Base-by-base conservation (phyloP, 257 asterid genomes). In the Coffea eugenioides region DNA sequence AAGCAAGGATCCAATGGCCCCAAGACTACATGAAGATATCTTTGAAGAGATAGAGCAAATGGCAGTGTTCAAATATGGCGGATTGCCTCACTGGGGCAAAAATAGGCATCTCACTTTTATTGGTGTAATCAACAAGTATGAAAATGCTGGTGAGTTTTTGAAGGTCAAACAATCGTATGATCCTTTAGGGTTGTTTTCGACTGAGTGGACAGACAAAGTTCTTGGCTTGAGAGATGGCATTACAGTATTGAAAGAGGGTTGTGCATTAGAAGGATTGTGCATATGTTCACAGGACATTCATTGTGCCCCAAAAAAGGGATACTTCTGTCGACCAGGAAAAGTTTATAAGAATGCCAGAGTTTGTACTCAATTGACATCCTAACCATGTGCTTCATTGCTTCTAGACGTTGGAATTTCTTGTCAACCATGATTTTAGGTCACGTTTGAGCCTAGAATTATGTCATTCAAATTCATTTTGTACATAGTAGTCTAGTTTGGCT, bases 81-180 rank as follows among this genome's bases (percentile, higher is more conserved):
- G 88, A 3, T 68, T 88, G 78, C 95, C 95, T 0, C 97, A 90
- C 1, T 92, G 97, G 97, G 97, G 94, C 21, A 90, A 92, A 88
- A 90, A 92, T 73, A 70, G 95, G 34, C 87, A 90, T n/a, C 83
- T 92, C 39, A 92, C 88, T 0, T 90, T 92, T 71, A 43, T 41
- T 5, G 92, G 89, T 54, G 95, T 83, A 9, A 86, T 88, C 20
- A 15, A n/a, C 2, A 92, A 90, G 87, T 89, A 82, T 10, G 78
- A 67, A 23, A 83, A 76, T 5, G 85, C 80, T 0, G 39, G 11
- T 0, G 57, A 79, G 48, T 92, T 92, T 31, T 59, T 90, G 15
- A 68, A 83, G 77, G 80, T 89, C 3, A 90, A 83, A 71, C 48
- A 59, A 0, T 61, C 3, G 49, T 90, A 83, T 46, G 97, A 92